phyloP scores from a whole-genome alignment of 331 rosid genomes.

The Spiraea crenata region DNA sequence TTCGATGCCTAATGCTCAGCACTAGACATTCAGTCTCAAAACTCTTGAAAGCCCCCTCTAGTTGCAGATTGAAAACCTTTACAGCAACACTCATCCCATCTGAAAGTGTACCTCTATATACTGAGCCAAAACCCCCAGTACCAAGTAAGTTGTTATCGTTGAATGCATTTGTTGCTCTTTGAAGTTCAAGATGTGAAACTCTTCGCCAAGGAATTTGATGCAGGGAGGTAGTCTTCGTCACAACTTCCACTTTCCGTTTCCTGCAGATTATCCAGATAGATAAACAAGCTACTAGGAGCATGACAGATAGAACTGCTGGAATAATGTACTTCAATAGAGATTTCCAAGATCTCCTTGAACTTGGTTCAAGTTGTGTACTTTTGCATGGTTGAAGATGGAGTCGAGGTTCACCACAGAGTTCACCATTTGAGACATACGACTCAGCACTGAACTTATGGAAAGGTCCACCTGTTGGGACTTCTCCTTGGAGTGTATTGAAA shows the following conservation, averaged over 20 bases:
- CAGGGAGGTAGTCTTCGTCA: not conserved
- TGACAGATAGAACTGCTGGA: not conserved
- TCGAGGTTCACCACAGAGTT: slow-evolving; percentile 33
- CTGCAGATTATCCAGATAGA: not conserved
- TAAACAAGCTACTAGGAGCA: not conserved
- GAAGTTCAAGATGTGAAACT: slow-evolving; percentile 31
- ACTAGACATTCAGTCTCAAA: no score
- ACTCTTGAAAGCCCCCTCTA: slow-evolving; percentile 8
- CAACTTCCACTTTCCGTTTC: not conserved
- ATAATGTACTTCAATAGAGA: not conserved
- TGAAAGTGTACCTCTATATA: slow-evolving; percentile 27
- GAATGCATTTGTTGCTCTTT: slow-evolving; percentile 13
- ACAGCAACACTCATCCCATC: slow-evolving; percentile 27
- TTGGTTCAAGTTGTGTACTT: not conserved
- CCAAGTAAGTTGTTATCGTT: no score
- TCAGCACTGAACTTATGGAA: slow-evolving; percentile 26
- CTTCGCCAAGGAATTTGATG: slow-evolving; percentile 12
- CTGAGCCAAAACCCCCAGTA: slow-evolving; percentile 6
- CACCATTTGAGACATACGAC: slow-evolving; percentile 22
- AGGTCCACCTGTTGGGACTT: slow-evolving; percentile 33
- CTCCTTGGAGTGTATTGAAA: slow-evolving; percentile 35
- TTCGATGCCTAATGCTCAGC: no score
- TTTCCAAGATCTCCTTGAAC: not conserved
- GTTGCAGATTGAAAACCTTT: slow-evolving; percentile 29
- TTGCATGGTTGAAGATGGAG: slow-evolving; percentile 29